Percentiles rank a stretch among this genome's conserved stretches.
phyloP scores from a whole-genome alignment of 768 basidiomycete genomes.

The Termitomyces sp. region DNA sequence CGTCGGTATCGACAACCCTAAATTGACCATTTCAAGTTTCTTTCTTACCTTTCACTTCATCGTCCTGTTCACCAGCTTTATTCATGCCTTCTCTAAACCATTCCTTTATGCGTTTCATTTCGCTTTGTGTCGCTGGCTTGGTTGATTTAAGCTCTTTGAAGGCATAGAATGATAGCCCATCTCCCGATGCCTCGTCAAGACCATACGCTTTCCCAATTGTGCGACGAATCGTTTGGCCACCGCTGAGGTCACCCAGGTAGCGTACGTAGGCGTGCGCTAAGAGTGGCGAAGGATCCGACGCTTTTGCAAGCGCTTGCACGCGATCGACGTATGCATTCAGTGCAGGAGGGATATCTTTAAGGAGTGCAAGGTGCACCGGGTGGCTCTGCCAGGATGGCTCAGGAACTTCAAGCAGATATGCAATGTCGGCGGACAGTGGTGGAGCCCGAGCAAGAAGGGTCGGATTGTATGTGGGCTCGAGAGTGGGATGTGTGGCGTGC shows the following conservation, averaged over 20 bases:
- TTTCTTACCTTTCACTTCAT: slow-evolving; percentile 35
- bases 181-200: slow-evolving; percentile 43
- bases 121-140: slow-evolving; percentile 43
- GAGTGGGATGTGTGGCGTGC: slow-evolving; percentile 54
- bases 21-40: background rate
- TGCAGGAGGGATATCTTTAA: slow-evolving; percentile 38
- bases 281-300: slow-evolving; percentile 43
- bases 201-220: slow-evolving; percentile 62
- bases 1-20: background rate
- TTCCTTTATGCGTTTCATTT: slow-evolving; percentile 70
- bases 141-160: slow-evolving; percentile 52
- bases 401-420: slow-evolving; percentile 47
- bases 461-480: slow-evolving; percentile 70
- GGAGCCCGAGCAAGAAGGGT: slow-evolving; percentile 57
- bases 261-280: slow-evolving; percentile 81
- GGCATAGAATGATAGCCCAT: slow-evolving; percentile 62
- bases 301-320: slow-evolving; percentile 40
- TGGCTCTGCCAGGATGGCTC: slow-evolving; percentile 51
- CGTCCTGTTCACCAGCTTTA: slow-evolving; percentile 35
- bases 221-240: slow-evolving; percentile 66
- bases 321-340: slow-evolving; percentile 50
- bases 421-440: slow-evolving; percentile 61
- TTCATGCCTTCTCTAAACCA: slow-evolving; percentile 61
- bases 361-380: slow-evolving; percentile 43
- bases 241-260: slow-evolving; percentile 76